phyloP scores from a whole-genome alignment of 2,329 filamentous ascomycete species.

The Rhytidhysteron rufulum region DNA sequence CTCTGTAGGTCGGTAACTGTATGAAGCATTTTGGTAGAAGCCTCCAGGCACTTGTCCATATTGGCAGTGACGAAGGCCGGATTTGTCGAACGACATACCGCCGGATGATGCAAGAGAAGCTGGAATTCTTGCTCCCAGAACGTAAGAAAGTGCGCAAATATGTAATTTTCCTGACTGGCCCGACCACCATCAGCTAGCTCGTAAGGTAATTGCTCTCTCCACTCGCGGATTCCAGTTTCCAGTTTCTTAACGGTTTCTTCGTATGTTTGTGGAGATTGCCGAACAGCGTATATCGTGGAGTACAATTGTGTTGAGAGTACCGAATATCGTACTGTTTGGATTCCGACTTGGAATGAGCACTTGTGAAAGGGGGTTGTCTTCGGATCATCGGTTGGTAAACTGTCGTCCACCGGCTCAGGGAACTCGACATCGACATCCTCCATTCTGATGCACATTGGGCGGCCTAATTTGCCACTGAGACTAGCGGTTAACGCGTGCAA shows the following conservation, averaged over 20 bases:
- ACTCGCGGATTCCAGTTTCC: slow-evolving; percentile 61
- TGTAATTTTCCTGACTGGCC: slow-evolving; percentile 44
- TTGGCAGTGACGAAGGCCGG: slow-evolving; percentile 58
- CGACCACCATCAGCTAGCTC: slow-evolving; percentile 51
- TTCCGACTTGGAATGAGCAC: slow-evolving; percentile 65
- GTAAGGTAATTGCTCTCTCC: slow-evolving; percentile 61
- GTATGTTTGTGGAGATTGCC: slow-evolving; percentile 61
- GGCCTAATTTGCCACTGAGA: slow-evolving; percentile 71
- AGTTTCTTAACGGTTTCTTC: slow-evolving; percentile 59
- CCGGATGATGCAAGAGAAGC: slow-evolving; percentile 52
- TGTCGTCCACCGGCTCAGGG: slow-evolving; percentile 68
- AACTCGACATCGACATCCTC: slow-evolving; percentile 78
- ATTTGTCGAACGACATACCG: slow-evolving; percentile 48
- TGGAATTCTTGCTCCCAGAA: slow-evolving; percentile 48
- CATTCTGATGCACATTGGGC: slow-evolving; percentile 69
- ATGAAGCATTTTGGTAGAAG: slow-evolving; percentile 60
- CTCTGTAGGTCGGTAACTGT: slow-evolving; percentile 57
- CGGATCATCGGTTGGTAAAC: slow-evolving; percentile 58
- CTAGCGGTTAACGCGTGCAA: slow-evolving; percentile 63
- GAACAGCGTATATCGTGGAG: slow-evolving; percentile 69
- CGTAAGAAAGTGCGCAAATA: slow-evolving; percentile 48
- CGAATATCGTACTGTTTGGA: slow-evolving; percentile 62
- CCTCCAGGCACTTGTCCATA: slow-evolving; percentile 59
- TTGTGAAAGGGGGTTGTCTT: slow-evolving; percentile 42
- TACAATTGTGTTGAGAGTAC: slow-evolving; percentile 71